phyloP scores from a whole-genome alignment of 2,329 filamentous ascomycete species.

The Trichoderma endophyticum region DNA sequence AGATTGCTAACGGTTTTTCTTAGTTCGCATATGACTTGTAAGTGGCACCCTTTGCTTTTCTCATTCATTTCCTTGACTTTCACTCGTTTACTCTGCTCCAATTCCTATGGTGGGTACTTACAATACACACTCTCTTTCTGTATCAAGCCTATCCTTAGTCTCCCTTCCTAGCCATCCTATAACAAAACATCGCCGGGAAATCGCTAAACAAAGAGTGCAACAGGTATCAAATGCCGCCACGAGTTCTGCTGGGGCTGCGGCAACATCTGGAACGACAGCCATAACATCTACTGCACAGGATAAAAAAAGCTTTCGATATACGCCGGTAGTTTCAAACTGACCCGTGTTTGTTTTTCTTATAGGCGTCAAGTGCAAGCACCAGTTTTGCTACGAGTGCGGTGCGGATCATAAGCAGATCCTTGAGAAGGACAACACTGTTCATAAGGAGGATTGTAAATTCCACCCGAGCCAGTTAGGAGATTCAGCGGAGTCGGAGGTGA shows the following conservation, averaged over 20 bases:
- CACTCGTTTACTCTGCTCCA: neutral
- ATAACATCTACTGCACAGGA: slow-evolving; percentile 26
- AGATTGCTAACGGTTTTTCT: slow-evolving; percentile 23
- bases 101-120: slow-evolving; percentile 12
- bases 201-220: neutral
- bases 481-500: neutral
- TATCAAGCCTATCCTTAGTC: neutral
- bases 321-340: slow-evolving; percentile 3
- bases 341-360: neutral
- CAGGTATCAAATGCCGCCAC: slow-evolving; percentile 35
- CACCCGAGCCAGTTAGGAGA: slow-evolving; percentile 23
- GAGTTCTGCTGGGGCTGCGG: slow-evolving; percentile 38
- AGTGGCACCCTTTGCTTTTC: slow-evolving; percentile 23
- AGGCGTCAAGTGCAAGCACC: slow-evolving; percentile 31
- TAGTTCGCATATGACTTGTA: slow-evolving; percentile 44
- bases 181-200: neutral
- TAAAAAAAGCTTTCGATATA: neutral
- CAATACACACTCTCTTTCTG: neutral
- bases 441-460: slow-evolving; percentile 30
- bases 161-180: neutral
- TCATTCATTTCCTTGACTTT: neutral
- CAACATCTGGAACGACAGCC: slow-evolving; percentile 22
- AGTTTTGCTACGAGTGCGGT: slow-evolving; percentile 38
- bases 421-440: slow-evolving; percentile 32
- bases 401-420: slow-evolving; percentile 33